Evolutionary conservation across 2,329 filamentous ascomycete genomes (phyloP).

Genomic region (Fusarium fracticaudum): DNA sequence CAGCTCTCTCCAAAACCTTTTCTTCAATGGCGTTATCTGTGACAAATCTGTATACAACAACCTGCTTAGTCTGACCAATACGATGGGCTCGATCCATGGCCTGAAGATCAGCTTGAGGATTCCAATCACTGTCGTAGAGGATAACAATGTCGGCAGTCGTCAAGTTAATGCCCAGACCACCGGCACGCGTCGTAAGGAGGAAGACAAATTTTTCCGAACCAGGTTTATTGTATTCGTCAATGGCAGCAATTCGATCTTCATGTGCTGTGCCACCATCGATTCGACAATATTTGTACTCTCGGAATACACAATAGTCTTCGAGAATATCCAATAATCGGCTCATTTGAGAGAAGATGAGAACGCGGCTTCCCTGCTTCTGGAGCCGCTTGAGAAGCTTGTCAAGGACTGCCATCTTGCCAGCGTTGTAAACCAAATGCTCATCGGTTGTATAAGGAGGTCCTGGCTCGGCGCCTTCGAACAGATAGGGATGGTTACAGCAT

Average conservation of each 20-base stretch:
- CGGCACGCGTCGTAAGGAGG: conserved; percentile 91
- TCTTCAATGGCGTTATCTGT: conserved; percentile 99
- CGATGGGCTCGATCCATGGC: conserved; percentile 99
- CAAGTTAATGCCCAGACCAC: conserved; percentile 95
- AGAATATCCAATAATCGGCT: conserved; percentile 95
- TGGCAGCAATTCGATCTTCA: conserved; percentile 95
- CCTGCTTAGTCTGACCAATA: conserved; percentile 98
- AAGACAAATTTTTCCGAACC: conserved; percentile 97
- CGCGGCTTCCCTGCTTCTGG: conserved; percentile 86
- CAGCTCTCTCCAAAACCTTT: conserved; percentile 95
- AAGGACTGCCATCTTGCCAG: conserved; percentile 96
- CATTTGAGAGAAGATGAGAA: conserved; percentile 99
- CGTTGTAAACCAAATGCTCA: conserved; percentile 91
- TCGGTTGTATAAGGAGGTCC: conserved; percentile 98
- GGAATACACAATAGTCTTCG: conserved; percentile 97
- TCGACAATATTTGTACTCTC: conserved; percentile 93
- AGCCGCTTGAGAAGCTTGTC: conserved; percentile 90
- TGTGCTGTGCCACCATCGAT: conserved; percentile 97
- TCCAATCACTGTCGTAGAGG: conserved; percentile 98
- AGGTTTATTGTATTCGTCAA: conserved; percentile 98
- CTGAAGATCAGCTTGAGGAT: conserved; percentile 96
- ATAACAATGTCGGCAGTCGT: conserved; percentile 96
- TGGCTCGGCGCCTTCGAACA: conserved; percentile 97
- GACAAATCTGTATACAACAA: conserved; percentile 94
- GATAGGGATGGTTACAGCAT: conserved; percentile 98